Evolutionary conservation across 768 basidiomycete genomes (phyloP).

Genomic region (Baorangia bicolor): DNA sequence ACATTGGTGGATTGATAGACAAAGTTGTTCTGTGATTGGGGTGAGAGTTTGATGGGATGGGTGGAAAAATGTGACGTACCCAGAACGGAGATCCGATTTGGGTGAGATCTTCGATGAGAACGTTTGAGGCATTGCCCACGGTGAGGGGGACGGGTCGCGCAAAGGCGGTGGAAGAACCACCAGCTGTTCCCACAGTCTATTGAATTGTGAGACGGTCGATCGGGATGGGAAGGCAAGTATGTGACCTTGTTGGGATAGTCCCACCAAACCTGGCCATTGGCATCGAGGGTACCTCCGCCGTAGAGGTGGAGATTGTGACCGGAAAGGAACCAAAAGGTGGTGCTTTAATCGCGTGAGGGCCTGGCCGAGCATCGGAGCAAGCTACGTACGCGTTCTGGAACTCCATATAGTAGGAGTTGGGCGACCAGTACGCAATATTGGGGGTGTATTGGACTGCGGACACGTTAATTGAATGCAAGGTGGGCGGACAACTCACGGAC

Average conservation of each 20-base stretch:
- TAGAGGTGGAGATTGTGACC: slow-evolving; percentile 38
- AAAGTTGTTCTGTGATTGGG: slow-evolving; percentile 32
- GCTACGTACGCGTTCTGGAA: slow-evolving; percentile 43
- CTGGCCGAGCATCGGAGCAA: neutral
- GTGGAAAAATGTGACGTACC: slow-evolving; percentile 26
- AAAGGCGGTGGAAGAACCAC: slow-evolving; percentile 42
- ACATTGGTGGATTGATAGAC: slow-evolving; percentile 44
- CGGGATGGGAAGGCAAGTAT: slow-evolving; percentile 5
- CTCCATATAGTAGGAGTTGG: slow-evolving; percentile 38
- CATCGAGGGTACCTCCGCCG: slow-evolving; percentile 45
- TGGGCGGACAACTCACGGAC: slow-evolving; percentile 23
- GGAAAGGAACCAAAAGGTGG: slow-evolving; percentile 42
- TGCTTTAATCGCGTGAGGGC: slow-evolving; percentile 19
- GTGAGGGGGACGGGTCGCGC: slow-evolving; percentile 45
- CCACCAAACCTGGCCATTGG: slow-evolving; percentile 46
- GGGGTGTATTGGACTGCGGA: slow-evolving; percentile 37
- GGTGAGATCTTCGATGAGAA: slow-evolving; percentile 40
- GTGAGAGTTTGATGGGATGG: neutral
- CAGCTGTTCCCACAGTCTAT: slow-evolving; percentile 39
- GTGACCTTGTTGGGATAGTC: slow-evolving; percentile 28
- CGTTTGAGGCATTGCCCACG: slow-evolving; percentile 41
- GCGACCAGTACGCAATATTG: slow-evolving; percentile 42
- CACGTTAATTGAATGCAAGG: neutral
- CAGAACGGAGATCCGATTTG: slow-evolving; percentile 42
- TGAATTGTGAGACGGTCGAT: neutral